Percentiles rank a stretch among this genome's conserved stretches.
Conservation (phyloP, 352 stramenopile genomes). For the Phytophthora sp. region DNA sequence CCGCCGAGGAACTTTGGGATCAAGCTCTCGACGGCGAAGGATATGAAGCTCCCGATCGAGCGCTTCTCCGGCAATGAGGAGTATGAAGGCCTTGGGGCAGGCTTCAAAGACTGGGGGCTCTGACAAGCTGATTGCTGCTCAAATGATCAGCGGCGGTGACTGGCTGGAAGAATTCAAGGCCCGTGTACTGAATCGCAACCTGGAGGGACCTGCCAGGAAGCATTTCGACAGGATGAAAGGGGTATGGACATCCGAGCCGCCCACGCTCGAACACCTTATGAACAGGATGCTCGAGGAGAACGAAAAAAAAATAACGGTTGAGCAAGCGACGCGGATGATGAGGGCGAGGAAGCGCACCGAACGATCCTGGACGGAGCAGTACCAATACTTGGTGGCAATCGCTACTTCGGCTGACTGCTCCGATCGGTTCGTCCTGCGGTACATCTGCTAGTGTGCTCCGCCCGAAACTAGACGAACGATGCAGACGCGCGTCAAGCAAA, state of each 20-base stretch:
- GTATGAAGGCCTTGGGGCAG: neutral
- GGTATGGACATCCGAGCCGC: neutral
- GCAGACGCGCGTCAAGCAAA: neutral
- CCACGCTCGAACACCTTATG: neutral
- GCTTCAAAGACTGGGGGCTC: conserved; percentile 2
- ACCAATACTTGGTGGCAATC: neutral
- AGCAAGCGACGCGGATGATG: neutral
- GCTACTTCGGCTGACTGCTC: neutral
- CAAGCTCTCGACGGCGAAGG: neutral
- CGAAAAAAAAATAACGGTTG: conserved; percentile 1
- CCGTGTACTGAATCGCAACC: neutral
- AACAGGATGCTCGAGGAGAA: conserved; percentile 6
- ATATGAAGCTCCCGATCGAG: neutral
- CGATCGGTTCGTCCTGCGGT: neutral
- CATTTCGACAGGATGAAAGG: conserved; percentile 2
- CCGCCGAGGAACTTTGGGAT: neutral
- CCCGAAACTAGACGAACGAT: neutral
- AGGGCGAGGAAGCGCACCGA: neutral
- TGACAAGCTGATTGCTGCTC: neutral
- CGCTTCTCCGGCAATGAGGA: neutral
- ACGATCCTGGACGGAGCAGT: conserved; percentile 5
- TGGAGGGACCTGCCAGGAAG: neutral
- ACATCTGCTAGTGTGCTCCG: neutral
- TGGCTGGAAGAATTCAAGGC: conserved; percentile 1
- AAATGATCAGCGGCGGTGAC: neutral